phyloP scores from a whole-genome alignment of 768 basidiomycete species.

The Amanita polypyramis region DNA sequence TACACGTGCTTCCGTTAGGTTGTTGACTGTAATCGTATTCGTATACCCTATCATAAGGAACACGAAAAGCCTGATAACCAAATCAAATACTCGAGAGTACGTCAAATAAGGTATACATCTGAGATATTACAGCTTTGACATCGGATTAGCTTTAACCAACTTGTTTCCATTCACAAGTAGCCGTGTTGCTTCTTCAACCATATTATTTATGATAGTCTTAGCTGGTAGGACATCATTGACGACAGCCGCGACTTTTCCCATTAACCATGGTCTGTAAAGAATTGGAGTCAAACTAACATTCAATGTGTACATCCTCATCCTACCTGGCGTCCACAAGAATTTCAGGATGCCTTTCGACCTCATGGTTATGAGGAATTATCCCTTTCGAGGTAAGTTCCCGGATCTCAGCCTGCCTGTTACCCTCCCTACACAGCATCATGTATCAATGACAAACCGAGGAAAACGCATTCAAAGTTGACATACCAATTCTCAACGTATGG shows the following conservation, averaged over 20 bases:
- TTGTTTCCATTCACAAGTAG: conserved; percentile 25
- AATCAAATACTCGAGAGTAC: too few relatives aligned
- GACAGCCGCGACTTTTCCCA: conserved; percentile 72
- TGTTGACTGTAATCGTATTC: too few relatives aligned
- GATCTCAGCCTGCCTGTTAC: conserved; percentile 72
- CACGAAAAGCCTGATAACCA: too few relatives aligned
- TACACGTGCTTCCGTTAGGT: too few relatives aligned
- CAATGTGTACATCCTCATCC: neutral
- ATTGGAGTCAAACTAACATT: neutral
- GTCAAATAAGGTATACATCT: neutral
- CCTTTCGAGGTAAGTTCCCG: conserved; percentile 74
- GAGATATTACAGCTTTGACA: conserved; percentile 36
- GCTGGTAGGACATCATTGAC: conserved; percentile 75
- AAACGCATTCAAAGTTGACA: conserved; percentile 13
- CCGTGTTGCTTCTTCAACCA: conserved; percentile 38
- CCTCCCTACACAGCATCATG: conserved; percentile 39
- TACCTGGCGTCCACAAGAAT: conserved; percentile 50
- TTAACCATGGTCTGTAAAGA: conserved; percentile 48
- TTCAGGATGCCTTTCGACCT: conserved; percentile 74
- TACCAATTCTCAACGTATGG: conserved; percentile 82
- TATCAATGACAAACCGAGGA: neutral
- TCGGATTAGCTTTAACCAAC: conserved; percentile 25
- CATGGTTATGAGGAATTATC: conserved; percentile 64
- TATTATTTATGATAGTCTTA: conserved; percentile 71
- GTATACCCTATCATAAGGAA: too few relatives aligned